Percentiles rank a stretch among this genome's conserved stretches.
These are phyloP conservation scores for Wickerhamomyces mucosus DNA, from an alignment of 805 yeast species.

Conservation along the genomic window DNA sequence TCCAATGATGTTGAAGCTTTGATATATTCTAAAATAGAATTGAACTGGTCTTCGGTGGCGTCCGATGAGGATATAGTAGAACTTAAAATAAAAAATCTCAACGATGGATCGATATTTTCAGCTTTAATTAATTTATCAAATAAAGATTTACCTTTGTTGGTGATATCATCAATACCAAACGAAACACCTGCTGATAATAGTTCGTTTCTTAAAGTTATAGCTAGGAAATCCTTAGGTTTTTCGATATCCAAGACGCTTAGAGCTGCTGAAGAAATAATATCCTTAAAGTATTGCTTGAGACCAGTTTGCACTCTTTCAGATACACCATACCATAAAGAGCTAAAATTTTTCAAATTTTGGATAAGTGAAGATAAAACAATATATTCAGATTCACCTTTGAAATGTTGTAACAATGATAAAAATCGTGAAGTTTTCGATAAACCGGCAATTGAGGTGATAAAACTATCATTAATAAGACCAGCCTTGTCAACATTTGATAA, in stretches of 20 bases:
- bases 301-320: constrained; percentile 33
- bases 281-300: constrained; percentile 39
- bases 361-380: constrained; percentile 59
- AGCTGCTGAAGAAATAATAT: constrained; percentile 45
- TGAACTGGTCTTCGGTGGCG: constrained; percentile 57
- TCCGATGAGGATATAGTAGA: constrained; percentile 51
- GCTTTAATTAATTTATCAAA: constrained; percentile 36
- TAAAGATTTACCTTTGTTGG: constrained; percentile 31
- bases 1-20: constrained; percentile 48
- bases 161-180: constrained; percentile 38
- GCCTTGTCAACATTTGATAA: constrained; percentile 65
- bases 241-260: constrained; percentile 52
- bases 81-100: constrained; percentile 58
- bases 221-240: constrained; percentile 42
- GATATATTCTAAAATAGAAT: constrained; percentile 48
- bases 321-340: constrained; percentile 46
- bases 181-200: constrained; percentile 51
- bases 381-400: constrained; percentile 50
- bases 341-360: constrained; percentile 33
- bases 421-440: constrained; percentile 50
- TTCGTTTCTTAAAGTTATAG: constrained; percentile 55
- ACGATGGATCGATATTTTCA: constrained; percentile 56
- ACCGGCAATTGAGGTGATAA: constrained; percentile 61
- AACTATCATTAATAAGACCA: constrained; percentile 68
- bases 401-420: constrained; percentile 43